phyloP scores from a whole-genome alignment of 1,139 yeast genomes.

The Pichia kudriavzevii region DNA sequence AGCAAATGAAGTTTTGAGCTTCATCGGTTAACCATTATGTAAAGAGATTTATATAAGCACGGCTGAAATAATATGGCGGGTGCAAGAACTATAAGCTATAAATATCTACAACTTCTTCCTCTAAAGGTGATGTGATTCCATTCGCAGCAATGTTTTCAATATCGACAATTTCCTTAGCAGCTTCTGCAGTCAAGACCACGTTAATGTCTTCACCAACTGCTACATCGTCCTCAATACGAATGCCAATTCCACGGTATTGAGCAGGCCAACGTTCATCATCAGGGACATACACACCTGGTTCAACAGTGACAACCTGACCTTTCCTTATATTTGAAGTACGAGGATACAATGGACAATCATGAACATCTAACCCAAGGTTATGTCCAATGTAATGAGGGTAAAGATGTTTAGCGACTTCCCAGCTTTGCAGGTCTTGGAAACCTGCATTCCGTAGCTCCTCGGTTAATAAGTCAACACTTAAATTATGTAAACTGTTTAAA shows the following conservation, averaged over 20 bases:
- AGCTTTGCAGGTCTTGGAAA: constrained; percentile 40
- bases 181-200: constrained; percentile 63
- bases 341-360: constrained; percentile 64
- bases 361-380: constrained; percentile 88
- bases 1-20: not conserved
- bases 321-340: constrained; percentile 41
- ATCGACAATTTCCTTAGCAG: constrained; percentile 77
- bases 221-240: constrained; percentile 89
- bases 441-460: constrained; percentile 70
- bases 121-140: constrained; percentile 40
- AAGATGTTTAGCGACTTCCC: constrained; percentile 47
- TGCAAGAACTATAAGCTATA: constrained; percentile 22
- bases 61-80: no score
- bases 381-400: constrained; percentile 97
- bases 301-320: constrained; percentile 83
- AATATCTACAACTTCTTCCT: constrained; percentile 42
- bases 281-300: constrained; percentile 92
- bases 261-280: constrained; percentile 61
- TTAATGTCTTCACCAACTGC: constrained; percentile 58
- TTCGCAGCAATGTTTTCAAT: constrained; percentile 56
- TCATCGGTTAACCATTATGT: no score
- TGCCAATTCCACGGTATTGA: constrained; percentile 81
- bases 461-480: constrained; percentile 51
- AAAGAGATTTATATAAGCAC: no score
- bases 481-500: constrained; percentile 69